A percentile compares a stretch with the other conserved stretches of the same genome.
Evolutionary conservation across 2,329 filamentous ascomycete species (phyloP).

Genomic region (Fusarium bactridioides): DNA sequence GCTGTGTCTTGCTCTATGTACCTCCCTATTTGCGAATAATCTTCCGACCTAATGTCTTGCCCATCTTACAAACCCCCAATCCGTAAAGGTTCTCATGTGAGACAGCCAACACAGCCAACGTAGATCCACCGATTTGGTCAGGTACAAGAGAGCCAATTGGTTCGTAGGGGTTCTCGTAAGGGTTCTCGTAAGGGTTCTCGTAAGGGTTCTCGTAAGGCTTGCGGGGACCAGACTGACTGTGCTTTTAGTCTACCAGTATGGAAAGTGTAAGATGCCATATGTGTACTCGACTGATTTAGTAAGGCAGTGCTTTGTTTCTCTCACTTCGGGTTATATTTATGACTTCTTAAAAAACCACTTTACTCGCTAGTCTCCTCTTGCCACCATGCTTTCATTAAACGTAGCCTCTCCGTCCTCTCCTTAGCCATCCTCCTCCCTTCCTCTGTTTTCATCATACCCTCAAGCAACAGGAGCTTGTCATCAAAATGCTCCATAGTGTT

Average conservation of each 20-base stretch:
- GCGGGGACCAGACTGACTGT: constrained; percentile 9
- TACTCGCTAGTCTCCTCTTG: constrained; percentile 54
- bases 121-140: constrained; percentile 11
- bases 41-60: constrained; percentile 17
- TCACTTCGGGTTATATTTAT: background rate
- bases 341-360: background rate
- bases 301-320: background rate
- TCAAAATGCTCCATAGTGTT: constrained; percentile 78
- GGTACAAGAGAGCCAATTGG: constrained; percentile 14
- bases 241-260: constrained; percentile 3
- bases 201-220: constrained; percentile 6
- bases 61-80: constrained; percentile 1
- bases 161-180: constrained; percentile 11
- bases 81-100: constrained; percentile 35
- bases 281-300: background rate
- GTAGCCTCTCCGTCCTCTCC: constrained; percentile 62
- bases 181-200: background rate
- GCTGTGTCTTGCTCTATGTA: constrained; percentile 4
- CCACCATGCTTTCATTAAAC: constrained; percentile 66
- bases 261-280: background rate
- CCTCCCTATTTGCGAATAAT: background rate
- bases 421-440: constrained; percentile 61
- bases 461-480: constrained; percentile 75
- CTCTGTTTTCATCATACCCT: constrained; percentile 70
- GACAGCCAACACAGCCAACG: constrained; percentile 2